Conservation (phyloP, 805 yeast genomes). For the Scheffersomyces coipomensis region DNA sequence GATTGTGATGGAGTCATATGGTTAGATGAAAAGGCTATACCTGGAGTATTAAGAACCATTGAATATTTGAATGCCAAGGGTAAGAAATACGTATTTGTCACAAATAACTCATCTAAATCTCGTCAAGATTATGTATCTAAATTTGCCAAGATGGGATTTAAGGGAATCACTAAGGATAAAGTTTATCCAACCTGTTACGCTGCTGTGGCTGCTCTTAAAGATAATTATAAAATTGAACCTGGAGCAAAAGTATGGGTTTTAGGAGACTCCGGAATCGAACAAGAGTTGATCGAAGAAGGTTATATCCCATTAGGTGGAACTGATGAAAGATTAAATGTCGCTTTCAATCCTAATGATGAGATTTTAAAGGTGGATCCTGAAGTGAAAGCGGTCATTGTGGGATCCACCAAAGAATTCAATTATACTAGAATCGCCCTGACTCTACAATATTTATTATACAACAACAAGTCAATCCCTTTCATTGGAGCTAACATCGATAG, state of each 20-base stretch:
- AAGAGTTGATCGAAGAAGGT: conserved; percentile 30
- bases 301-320: conserved; percentile 36
- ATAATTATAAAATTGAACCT: conserved; percentile 19
- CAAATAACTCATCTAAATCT: conserved; percentile 38
- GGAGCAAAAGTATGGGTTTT: conserved; percentile 40
- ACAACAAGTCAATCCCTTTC: conserved; percentile 31
- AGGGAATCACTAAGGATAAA: conserved; percentile 21
- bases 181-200: conserved; percentile 39
- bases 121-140: conserved; percentile 30
- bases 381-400: conserved; percentile 39
- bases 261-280: conserved; percentile 38
- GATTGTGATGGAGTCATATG: conserved; percentile 45
- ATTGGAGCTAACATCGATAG: conserved; percentile 42
- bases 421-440: conserved; percentile 37
- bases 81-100: conserved; percentile 33
- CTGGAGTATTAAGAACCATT: conserved; percentile 29
- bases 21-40: conserved; percentile 33
- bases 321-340: conserved; percentile 21
- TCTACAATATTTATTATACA: conserved; percentile 33
- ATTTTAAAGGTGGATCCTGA: conserved; percentile 33
- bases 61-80: conserved; percentile 16
- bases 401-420: conserved; percentile 35
- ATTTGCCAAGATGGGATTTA: conserved; percentile 29
- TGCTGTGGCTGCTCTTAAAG: conserved; percentile 25
- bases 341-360: conserved; percentile 22